Percentiles rank a stretch among this genome's conserved stretches.
phyloP scores from a whole-genome alignment of 2,329 filamentous ascomycete genomes.

The Colletotrichum chrysophilum region DNA sequence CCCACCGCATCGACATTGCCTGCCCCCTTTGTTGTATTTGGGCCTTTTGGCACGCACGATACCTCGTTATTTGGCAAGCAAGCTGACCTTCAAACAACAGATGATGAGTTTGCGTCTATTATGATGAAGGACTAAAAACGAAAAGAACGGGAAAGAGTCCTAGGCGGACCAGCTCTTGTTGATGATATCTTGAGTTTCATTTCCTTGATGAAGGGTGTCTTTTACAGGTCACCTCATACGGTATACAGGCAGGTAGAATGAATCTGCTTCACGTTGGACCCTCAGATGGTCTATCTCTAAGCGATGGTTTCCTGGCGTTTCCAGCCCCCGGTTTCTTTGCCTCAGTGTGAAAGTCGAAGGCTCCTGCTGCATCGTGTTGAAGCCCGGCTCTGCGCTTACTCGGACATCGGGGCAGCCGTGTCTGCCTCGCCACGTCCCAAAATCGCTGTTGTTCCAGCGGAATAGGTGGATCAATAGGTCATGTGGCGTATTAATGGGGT shows the following conservation, averaged over 20 bases:
- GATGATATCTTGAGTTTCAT: not conserved
- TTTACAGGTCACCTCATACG: not conserved
- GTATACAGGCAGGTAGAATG: not conserved
- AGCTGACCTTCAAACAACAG: constrained; percentile 44
- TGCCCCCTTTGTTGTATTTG: not conserved
- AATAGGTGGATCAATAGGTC: no score
- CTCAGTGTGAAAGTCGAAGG: not conserved
- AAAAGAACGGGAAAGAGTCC: not conserved
- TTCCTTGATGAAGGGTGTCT: not conserved
- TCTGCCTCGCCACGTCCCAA: not conserved
- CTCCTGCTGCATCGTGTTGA: no score
- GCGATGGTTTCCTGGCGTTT: not conserved
- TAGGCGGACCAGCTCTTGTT: not conserved
- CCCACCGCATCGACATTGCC: no score
- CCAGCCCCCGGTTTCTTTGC: not conserved
- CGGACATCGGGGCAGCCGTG: not conserved
- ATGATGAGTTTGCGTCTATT: constrained; percentile 92
- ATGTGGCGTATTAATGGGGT: no score
- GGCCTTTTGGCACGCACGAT: not conserved
- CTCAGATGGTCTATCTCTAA: not conserved
- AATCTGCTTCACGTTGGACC: constrained; percentile 1
- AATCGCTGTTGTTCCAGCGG: no score
- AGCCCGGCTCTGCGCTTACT: not conserved
- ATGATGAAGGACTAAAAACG: constrained; percentile 89
- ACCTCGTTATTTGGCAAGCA: not conserved